These are phyloP conservation scores for Parmelia sp. DNA, from an alignment of 495 filamentous ascomycete genomes.

Conservation along the genomic window DNA sequence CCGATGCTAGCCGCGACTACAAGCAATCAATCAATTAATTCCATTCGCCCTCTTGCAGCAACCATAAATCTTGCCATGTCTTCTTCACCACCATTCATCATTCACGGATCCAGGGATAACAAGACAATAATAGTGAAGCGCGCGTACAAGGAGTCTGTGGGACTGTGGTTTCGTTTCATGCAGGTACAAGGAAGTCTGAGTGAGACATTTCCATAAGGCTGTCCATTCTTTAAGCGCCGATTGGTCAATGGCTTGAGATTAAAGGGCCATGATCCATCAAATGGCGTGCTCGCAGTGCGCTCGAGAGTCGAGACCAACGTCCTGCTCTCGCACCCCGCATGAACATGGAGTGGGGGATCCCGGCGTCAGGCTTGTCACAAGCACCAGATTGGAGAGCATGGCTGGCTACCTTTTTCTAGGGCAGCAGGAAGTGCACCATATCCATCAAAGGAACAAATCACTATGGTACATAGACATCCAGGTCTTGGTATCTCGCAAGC, in stretches of 20 bases:
- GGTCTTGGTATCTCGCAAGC: conserved; percentile 17
- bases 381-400: neutral
- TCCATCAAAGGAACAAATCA: neutral
- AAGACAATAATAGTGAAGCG: neutral
- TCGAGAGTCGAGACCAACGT: neutral
- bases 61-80: too few relatives aligned
- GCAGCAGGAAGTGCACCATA: neutral
- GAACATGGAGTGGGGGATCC: neutral
- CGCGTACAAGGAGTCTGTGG: neutral
- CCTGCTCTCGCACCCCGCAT: neutral
- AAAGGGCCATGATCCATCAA: neutral
- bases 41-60: too few relatives aligned
- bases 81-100: neutral
- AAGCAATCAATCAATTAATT: too few relatives aligned
- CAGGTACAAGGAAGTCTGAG: conserved; percentile 10
- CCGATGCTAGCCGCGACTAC: conserved; percentile 13
- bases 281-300: neutral
- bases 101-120: neutral
- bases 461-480: conserved; percentile 5
- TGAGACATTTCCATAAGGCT: conserved; percentile 10
- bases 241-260: conserved; percentile 19
- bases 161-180: neutral
- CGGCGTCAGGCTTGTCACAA: neutral
- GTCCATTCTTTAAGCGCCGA: conserved; percentile 2
- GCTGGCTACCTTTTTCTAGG: neutral